Evolutionary conservation across 352 stramenopile species (phyloP), one percentile per base, ranked within the genome.

Genomic region (Aphanomyces invadans): DNA sequence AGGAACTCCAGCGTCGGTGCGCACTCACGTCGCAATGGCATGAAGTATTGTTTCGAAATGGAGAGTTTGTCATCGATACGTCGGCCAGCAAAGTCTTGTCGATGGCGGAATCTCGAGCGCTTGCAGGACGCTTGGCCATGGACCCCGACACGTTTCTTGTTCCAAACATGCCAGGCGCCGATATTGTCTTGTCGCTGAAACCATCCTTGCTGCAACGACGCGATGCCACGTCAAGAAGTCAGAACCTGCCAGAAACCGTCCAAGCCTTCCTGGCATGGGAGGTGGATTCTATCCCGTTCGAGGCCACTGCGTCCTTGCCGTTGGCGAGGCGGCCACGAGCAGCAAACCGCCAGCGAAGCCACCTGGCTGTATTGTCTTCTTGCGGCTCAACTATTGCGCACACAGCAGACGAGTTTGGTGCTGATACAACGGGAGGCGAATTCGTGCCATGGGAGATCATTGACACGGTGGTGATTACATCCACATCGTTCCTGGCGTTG

Each of bases 371-470:
- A 42, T 42, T 42, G 7, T 42, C 36, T 7, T 7, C 53, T 61
- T 33, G n/a, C n/a, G n/a, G 42, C 44, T 15, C n/a, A 11, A 9
- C 33, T 33, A 4, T 17, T n/a, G 26, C 15, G 10, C 4, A 42
- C 9, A 55, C 29, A 9, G 23, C 2, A 57, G 17, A 31, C 28
- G 29, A 15, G 10, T 65, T 15, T 55, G 33, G 48, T 31, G 11
- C 55, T 19, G n/a, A 2, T 55, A 4, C 19, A 25, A 25, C 0
- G 10, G 19, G 15, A 2, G 3, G 17, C 36, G 19, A 46, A 26
- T 48, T 25, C 26, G 23, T 26, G 19, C 60, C 60, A 21, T 67
- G 60, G 60, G 42, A 55, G 32, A 32, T 67, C 49, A 56, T 67
- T 12, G 60, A 67, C 32, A n/a, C 12, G n/a, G 11, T 67, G 19